phyloP scores from a whole-genome alignment of 139 green algal genomes.

The Micractinium conductrix region DNA sequence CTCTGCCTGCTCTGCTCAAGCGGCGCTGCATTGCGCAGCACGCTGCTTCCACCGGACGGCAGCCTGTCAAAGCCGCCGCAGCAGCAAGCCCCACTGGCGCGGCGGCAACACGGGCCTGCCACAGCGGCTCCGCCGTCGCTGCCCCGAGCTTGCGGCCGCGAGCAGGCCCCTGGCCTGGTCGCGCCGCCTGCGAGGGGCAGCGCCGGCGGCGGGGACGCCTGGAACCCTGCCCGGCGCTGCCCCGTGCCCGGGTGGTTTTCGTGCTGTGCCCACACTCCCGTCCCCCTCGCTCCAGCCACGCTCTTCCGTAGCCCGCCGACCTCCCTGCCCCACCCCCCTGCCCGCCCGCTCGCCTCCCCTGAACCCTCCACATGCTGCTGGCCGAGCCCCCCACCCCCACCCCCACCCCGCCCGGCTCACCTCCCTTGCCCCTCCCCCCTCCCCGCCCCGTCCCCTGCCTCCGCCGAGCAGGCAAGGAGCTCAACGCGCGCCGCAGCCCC shows the following conservation, averaged over 20 bases:
- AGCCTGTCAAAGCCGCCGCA: not conserved
- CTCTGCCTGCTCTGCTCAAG: not conserved
- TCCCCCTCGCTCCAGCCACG: not conserved
- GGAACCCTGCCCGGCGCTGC: not conserved
- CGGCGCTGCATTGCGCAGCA: too few species aligned
- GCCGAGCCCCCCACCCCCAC: not conserved
- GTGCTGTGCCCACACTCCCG: not conserved
- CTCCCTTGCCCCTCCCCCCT: not conserved
- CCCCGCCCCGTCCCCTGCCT: too few species aligned
- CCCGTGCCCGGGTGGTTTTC: not conserved
- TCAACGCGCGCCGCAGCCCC: conserved; percentile 55
- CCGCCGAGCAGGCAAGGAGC: conserved; percentile 64
- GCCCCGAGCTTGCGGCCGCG: too few species aligned
- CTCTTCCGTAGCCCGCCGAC: not conserved
- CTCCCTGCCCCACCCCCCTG: too few species aligned
- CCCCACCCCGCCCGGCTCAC: not conserved
- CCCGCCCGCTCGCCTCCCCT: too few species aligned
- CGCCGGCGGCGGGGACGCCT: not conserved
- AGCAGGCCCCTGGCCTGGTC: too few species aligned
- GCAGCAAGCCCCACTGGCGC: not conserved
- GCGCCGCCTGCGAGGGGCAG: too few species aligned
- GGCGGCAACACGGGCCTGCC: conserved; percentile 7
- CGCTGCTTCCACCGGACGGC: not conserved
- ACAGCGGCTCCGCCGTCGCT: too few species aligned
- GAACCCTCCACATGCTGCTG: too few species aligned